Conservation (phyloP, 2,329 filamentous ascomycete species). For the Monosporascus sp. region DNA sequence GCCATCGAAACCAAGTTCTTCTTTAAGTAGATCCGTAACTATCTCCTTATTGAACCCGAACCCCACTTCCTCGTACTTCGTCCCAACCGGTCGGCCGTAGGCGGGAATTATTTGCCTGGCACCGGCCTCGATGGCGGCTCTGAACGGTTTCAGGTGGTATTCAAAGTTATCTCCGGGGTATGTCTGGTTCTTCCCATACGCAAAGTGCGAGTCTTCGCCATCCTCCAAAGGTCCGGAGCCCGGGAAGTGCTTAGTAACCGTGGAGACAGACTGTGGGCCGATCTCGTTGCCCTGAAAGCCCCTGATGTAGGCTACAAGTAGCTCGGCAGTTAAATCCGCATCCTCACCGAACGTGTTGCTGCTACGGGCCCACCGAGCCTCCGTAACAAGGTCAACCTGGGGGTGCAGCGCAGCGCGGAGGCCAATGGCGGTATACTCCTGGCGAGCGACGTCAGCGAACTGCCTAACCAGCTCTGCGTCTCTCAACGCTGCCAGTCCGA, state of each 20-base stretch:
- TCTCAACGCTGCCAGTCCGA: slow-evolving; percentile 45
- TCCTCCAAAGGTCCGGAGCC: slow-evolving; percentile 42
- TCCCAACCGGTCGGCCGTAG: slow-evolving; percentile 42
- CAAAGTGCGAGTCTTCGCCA: slow-evolving; percentile 48
- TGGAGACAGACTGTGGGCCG: slow-evolving; percentile 38
- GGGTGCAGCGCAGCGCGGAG: slow-evolving; percentile 43
- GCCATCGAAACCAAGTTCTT: slow-evolving; percentile 43
- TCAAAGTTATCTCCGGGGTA: slow-evolving; percentile 47
- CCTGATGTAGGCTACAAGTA: slow-evolving; percentile 38
- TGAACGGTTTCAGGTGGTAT: slow-evolving; percentile 45
- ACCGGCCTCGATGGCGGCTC: slow-evolving; percentile 42
- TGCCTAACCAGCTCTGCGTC: slow-evolving; percentile 35
- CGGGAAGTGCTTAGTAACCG: slow-evolving; percentile 50
- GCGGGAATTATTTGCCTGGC: slow-evolving; percentile 48
- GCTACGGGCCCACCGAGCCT: slow-evolving; percentile 45
- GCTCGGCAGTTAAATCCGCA: slow-evolving; percentile 32
- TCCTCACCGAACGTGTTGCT: slow-evolving; percentile 43
- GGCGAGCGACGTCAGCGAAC: slow-evolving; percentile 43
- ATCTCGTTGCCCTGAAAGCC: slow-evolving; percentile 41
- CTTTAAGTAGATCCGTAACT: slow-evolving; percentile 41
- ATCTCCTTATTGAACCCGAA: slow-evolving; percentile 47
- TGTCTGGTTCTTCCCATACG: slow-evolving; percentile 44
- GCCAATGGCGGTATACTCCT: slow-evolving; percentile 39
- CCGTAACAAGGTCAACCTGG: slow-evolving; percentile 45
- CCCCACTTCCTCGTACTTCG: slow-evolving; percentile 40